phyloP scores from a whole-genome alignment of 2,329 filamentous ascomycete species.

The Diaporthe vaccinii region DNA sequence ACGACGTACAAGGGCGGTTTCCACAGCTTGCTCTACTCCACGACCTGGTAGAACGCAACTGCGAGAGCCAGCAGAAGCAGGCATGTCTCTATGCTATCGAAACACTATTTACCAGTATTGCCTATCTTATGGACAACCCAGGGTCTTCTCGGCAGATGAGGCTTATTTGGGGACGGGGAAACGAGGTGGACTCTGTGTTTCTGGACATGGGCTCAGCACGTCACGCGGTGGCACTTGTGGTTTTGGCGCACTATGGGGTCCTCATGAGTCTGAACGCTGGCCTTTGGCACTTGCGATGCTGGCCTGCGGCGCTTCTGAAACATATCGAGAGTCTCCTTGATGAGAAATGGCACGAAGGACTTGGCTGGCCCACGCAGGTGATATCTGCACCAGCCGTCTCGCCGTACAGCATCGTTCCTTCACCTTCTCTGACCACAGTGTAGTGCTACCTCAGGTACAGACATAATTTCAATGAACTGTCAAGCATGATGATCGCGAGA shows the following conservation, averaged over 20 bases:
- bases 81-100: neutral
- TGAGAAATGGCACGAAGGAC: neutral
- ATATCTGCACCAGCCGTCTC: neutral
- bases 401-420: neutral
- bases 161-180: slow-evolving; percentile 10
- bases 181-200: neutral
- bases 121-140: neutral
- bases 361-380: neutral
- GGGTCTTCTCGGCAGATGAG: neutral
- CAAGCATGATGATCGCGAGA: neutral
- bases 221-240: neutral
- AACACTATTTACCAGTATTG: neutral
- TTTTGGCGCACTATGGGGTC: slow-evolving; percentile 9
- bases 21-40: neutral
- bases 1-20: neutral
- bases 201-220: slow-evolving; percentile 11
- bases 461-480: no score
- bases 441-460: neutral
- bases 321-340: neutral
- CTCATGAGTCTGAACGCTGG: neutral
- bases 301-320: neutral
- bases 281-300: slow-evolving; percentile 10
- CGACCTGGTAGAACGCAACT: slow-evolving; percentile 1
- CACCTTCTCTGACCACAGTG: neutral
- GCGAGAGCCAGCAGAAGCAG: neutral